Percentiles rank a stretch among this genome's conserved stretches.
These are phyloP conservation scores for Pneumocystis murina DNA, from an alignment of 1,139 yeast genomes.

Conservation along the genomic window DNA sequence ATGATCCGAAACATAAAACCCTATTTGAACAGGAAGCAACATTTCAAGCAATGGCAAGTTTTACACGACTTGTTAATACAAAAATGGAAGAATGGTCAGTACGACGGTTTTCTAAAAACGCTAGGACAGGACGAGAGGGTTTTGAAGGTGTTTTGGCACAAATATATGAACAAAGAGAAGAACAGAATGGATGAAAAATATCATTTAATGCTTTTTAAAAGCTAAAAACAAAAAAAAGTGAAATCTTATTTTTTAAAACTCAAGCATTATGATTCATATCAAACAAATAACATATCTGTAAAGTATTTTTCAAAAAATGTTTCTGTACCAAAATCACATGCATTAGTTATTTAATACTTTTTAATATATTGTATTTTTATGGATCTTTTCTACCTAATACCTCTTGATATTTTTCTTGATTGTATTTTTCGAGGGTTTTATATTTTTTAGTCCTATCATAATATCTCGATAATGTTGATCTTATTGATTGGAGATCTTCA, in stretches of 20 bases:
- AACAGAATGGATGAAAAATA: not conserved
- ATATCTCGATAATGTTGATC: constrained; percentile 46
- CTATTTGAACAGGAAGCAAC: constrained; percentile 69
- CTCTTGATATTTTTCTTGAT: too few relatives aligned
- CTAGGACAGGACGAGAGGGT: constrained; percentile 63
- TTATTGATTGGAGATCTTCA: constrained; percentile 80
- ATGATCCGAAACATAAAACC: constrained; percentile 38
- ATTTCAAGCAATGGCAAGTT: constrained; percentile 68
- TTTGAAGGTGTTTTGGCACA: constrained; percentile 55
- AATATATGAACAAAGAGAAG: not conserved
- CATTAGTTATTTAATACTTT: too few relatives aligned
- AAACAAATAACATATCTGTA: too few relatives aligned
- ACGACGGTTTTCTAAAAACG: constrained; percentile 78
- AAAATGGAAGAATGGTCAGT: constrained; percentile 83
- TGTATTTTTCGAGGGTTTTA: not conserved
- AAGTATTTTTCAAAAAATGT: too few relatives aligned
- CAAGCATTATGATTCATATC: too few relatives aligned
- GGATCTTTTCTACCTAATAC: too few relatives aligned
- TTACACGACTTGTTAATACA: constrained; percentile 51
- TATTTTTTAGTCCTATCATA: too few relatives aligned
- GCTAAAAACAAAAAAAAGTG: too few relatives aligned
- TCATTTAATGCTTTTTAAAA: too few relatives aligned
- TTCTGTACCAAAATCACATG: too few relatives aligned
- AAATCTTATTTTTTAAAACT: too few relatives aligned
- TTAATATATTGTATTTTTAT: too few relatives aligned